Evolutionary conservation across 352 stramenopile genomes (phyloP), one percentile per base, ranked within the genome.

Genomic region (Phytopythium ostracodes): DNA sequence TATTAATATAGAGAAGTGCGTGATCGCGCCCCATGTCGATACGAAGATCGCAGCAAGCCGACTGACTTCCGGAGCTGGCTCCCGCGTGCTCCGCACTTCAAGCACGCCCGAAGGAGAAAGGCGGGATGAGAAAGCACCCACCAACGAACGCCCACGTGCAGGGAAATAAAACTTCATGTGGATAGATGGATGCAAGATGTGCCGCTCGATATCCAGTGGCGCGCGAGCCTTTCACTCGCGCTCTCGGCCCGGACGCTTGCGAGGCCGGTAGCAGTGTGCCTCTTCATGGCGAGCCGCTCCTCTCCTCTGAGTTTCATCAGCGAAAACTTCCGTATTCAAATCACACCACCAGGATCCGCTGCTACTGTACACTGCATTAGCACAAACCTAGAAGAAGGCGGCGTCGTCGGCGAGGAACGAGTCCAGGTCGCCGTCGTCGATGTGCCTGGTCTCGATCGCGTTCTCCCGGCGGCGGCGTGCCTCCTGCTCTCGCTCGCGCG

Each of bases 381-480:
- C n/a, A n/a, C n/a, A n/a, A 20, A n/a, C 17, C 22, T 62, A 90
- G 53, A 81, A 83, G 42, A 77, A 71, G 38, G 67, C 65, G 7
- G 70, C 79, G 51, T 92, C 82, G 20, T 81, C 64, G 1, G 70
- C 71, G 1, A 92, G 64, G 61, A 92, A 89, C 1, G 66, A 69
- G 46, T 90, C 83, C 51, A 92, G 72, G 53, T 89, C 75, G 7
- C 76, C 71, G 33, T 84, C 62, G 43, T 82, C 72, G n/a, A 64
- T 43, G n/a, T 50, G 22, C 17, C 67, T 57, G 25, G 73, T 74
- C 63, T 88, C 64, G 56, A 89, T 72, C 17, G 73, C 67, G 33
- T 79, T 72, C 58, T 79, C 66, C 52, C 69, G 77, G 20, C 67
- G 60, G 17, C 60, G 66, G 22, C 69, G 64, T 43, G 65, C 55